Base-by-base conservation (phyloP, 139 green algal species). In the Tetradesmus obliquus region DNA sequence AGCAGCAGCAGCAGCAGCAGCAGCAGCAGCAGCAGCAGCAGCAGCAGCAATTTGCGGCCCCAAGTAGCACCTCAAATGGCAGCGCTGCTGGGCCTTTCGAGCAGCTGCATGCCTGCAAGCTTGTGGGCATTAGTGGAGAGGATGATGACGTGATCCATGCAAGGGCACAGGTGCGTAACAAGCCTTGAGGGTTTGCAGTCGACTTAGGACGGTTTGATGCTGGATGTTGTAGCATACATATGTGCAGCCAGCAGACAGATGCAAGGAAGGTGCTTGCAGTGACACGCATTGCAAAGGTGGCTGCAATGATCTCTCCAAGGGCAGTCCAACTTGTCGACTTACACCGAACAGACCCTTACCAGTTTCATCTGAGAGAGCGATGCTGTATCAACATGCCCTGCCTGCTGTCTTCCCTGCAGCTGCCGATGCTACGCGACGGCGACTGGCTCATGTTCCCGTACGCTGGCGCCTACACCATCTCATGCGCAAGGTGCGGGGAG, bases 401-500 rank as follows among this genome's bases (percentile, higher is more conserved):
- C 9, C 57, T 9, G 6, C 57, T 13, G 8, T 66, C 9, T 66
- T 66, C 7, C 7, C 57, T 66, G 57, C 57, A 66, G 45, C 90
- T 98, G 82, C 97, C 97, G 8, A 84, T 92, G 55, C 87, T 98
- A 72, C 90, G 87, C 19, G 88, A 94, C 51, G 97, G 97, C 54
- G 97, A 99, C 92, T 99, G 96, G 96, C 90, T 99, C 53, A 72
- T 97, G 55, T 99, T 98, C 89, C 91, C 94, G 3, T 79, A 60
- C 3, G 22, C 55, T 17, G 87, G 87, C 32, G 97, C 97, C 19
- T 99, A 99, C 93, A 98, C 97, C 54, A 82, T 90, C 45, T 90
- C 60, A 71, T 71, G 60, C 60, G 60, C 60, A 13, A 71, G 60
- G 7, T 20, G 32, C 32, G 32, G 32, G 32, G 32, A 45, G 32